Base-by-base conservation (phyloP, 805 yeast genomes). In the Wickerhamiella allomyrinae region DNA sequence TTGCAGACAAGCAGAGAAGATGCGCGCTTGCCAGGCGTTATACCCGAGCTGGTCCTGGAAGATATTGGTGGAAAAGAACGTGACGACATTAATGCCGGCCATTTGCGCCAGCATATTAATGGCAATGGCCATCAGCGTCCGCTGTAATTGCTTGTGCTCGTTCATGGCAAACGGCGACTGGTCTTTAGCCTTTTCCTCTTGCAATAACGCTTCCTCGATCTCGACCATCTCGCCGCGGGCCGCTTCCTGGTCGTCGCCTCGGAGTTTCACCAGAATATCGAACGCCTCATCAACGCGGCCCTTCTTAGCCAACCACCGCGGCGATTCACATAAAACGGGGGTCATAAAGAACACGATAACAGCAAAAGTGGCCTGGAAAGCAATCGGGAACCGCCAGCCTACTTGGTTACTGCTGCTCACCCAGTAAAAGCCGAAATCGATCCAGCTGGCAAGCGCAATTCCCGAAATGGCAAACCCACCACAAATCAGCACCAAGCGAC, bases 301-400 rank as follows among this genome's bases (percentile, higher is more conserved):
- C 33, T 46, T 40, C 23, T 51, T 41, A 24, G 56, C 46, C 10
- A 55, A 55, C 68, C 70, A 66, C 48, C 76, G 63, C 35, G 73
- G 76, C 14, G 70, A 67, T 48, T 73, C 75, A 10, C 76, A 74
- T 48, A 72, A 57, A 29, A 63, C 53, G 21, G 58, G 43, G 14
- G 65, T 57, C 39, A 70, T 65, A 10, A 50, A 37, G 19, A 65
- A 59, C 43, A 72, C 61, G 20, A 68, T 37, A 9, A 58, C 39
- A n/a, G 77, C 75, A 36, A 74, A 74, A 36, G 71, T 48, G 34
- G 70, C 64, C 48, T 71, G 76, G 45, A 71, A 53, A 6, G 80
- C 77, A 42, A 79, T 66, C 11, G 87, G 86, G 52, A 79, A 65
- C 60, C 87, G 71, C 84, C 86, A 80, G n/a, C 74, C 64, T 10